Conservation (phyloP, 75 land plant species). For the Picea glauca region DNA sequence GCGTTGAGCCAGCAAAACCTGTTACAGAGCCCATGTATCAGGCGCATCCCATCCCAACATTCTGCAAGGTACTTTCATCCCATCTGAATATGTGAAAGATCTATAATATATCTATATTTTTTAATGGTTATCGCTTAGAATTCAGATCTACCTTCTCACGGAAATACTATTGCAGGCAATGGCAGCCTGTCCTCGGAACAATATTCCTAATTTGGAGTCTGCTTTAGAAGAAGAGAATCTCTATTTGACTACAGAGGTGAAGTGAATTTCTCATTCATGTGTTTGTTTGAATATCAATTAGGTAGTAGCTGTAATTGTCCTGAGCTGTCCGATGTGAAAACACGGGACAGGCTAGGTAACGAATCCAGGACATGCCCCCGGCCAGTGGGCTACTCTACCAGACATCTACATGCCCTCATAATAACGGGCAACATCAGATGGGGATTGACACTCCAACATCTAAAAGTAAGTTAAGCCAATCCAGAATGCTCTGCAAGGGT, state of each 20-base stretch:
- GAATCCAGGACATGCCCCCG: too few relatives aligned
- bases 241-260: slow-evolving; percentile 57
- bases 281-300: neutral
- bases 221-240: slow-evolving; percentile 52
- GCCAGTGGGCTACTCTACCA: too few relatives aligned
- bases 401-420: too few relatives aligned
- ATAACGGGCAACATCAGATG: too few relatives aligned
- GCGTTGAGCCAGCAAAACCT: slow-evolving; percentile 36
- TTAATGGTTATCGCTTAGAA: neutral
- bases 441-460: too few relatives aligned
- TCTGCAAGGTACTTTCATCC: slow-evolving; percentile 22
- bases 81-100: too few relatives aligned
- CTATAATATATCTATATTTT: neutral
- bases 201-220: slow-evolving; percentile 30
- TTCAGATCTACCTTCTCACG: neutral
- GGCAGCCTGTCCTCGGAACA: slow-evolving; percentile 52
- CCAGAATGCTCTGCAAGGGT: too few relatives aligned
- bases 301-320: too few relatives aligned
- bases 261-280: neutral
- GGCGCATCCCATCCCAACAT: slow-evolving; percentile 17
- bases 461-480: too few relatives aligned
- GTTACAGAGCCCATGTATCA: slow-evolving; percentile 48
- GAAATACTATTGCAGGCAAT: slow-evolving; percentile 39
- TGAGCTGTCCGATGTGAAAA: too few relatives aligned
- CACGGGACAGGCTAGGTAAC: too few relatives aligned